Conservation (phyloP, 2,329 filamentous ascomycete species). For the Aspergillus arachidicola region DNA sequence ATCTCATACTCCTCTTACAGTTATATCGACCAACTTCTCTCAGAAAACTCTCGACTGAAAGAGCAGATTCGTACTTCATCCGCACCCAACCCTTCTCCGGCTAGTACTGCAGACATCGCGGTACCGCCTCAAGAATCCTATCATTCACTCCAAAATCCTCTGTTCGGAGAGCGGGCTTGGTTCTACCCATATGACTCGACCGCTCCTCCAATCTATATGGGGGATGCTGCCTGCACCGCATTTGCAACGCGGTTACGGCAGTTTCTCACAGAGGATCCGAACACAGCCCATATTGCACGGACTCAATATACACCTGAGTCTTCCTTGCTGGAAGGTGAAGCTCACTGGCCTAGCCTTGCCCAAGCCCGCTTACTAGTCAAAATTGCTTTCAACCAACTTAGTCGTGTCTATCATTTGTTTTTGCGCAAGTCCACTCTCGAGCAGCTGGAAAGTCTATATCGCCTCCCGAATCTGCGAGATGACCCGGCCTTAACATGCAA, state of each 20-base stretch:
- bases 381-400: constrained; percentile 33
- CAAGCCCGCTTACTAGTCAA: constrained; percentile 34
- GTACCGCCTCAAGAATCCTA: constrained; percentile 2
- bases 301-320: constrained; percentile 28
- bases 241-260: constrained; percentile 38
- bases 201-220: constrained; percentile 31
- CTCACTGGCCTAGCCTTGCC: constrained; percentile 31
- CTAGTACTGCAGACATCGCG: neutral
- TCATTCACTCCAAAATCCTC: constrained; percentile 20
- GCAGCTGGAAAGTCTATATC: constrained; percentile 35
- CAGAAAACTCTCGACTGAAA: constrained; percentile 18
- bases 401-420: constrained; percentile 31
- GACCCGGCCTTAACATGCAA: constrained; percentile 41
- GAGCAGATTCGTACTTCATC: constrained; percentile 10
- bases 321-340: constrained; percentile 16
- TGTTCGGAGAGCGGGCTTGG: constrained; percentile 31
- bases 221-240: constrained; percentile 37
- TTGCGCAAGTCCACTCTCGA: constrained; percentile 38
- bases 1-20: constrained; percentile 11
- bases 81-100: constrained; percentile 6
- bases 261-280: constrained; percentile 25
- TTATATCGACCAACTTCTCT: constrained; percentile 30
- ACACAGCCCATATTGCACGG: constrained; percentile 25
- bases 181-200: constrained; percentile 31
- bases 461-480: constrained; percentile 20